Conservation (phyloP, 768 basidiomycete species). For the Xerocomellus amylosporus region DNA sequence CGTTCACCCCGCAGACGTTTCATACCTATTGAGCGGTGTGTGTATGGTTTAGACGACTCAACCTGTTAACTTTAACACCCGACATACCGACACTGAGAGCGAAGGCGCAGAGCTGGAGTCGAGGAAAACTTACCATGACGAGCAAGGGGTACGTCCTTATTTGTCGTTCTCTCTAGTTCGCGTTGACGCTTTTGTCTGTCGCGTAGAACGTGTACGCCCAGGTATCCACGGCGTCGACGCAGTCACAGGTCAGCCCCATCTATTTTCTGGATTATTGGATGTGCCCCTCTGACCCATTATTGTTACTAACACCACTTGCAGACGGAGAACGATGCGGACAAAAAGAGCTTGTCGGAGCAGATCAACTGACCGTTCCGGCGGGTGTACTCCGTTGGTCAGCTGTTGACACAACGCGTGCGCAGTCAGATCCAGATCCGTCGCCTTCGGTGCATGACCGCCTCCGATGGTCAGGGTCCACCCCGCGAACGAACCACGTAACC, state of each 20-base stretch:
- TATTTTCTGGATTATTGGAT: background rate
- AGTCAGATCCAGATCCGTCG: background rate
- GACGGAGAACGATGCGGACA: background rate
- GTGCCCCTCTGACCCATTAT: background rate
- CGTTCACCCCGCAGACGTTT: background rate
- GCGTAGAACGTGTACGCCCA: constrained; percentile 15
- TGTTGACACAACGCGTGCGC: background rate
- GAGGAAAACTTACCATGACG: constrained; percentile 16
- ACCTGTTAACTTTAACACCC: constrained; percentile 14
- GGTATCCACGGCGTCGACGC: constrained; percentile 16
- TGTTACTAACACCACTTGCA: background rate
- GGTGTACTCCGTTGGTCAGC: background rate
- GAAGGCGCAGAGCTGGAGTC: constrained; percentile 10
- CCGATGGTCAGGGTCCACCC: no score
- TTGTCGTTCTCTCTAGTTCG: no score
- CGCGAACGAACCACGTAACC: no score
- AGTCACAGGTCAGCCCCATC: constrained; percentile 17
- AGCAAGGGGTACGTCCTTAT: constrained; percentile 3
- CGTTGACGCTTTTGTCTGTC: background rate
- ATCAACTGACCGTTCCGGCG: background rate
- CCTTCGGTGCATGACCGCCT: background rate
- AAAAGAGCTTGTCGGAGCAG: constrained; percentile 1
- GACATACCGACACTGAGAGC: constrained; percentile 1
- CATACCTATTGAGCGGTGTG: background rate
- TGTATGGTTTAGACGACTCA: constrained; percentile 12